Percentiles rank a stretch among this genome's conserved stretches.
phyloP scores from a whole-genome alignment of 208 protist genomes.

The Kentomonas sorsogonicus region DNA sequence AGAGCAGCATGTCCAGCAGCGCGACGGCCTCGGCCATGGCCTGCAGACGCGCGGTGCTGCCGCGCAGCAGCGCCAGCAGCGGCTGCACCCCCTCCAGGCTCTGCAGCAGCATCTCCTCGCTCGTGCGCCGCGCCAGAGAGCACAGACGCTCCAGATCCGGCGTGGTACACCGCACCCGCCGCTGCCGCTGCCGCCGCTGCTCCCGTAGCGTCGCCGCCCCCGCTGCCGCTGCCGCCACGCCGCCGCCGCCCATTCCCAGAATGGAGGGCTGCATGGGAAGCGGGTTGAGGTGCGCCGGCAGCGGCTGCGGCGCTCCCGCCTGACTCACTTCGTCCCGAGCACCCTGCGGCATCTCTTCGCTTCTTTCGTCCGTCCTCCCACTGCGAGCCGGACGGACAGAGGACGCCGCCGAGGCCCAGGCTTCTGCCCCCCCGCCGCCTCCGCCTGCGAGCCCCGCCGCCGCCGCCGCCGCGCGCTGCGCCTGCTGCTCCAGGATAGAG shows the following conservation, averaged over 20 bases:
- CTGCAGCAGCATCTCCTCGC: constrained; percentile 57
- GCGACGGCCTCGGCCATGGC: constrained; percentile 79
- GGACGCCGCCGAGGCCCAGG: too few relatives aligned
- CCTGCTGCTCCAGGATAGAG: background rate
- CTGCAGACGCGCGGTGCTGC: constrained; percentile 69
- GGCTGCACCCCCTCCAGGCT: constrained; percentile 46
- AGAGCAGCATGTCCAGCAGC: constrained; percentile 84
- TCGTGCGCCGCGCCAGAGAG: constrained; percentile 38
- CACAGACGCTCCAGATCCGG: constrained; percentile 66
- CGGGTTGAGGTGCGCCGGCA: too few relatives aligned
- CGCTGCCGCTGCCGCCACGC: too few relatives aligned
- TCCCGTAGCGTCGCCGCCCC: too few relatives aligned
- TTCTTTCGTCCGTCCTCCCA: too few relatives aligned
- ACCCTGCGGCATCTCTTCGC: too few relatives aligned
- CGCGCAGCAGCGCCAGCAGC: constrained; percentile 49
- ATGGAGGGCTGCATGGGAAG: too few relatives aligned
- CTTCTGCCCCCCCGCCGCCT: constrained; percentile 3
- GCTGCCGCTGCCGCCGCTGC: constrained; percentile 9
- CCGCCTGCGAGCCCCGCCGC: background rate
- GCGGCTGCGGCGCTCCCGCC: too few relatives aligned
- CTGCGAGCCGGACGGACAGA: too few relatives aligned
- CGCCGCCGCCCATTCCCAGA: too few relatives aligned
- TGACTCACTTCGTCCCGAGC: too few relatives aligned
- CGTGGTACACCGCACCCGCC: constrained; percentile 66
- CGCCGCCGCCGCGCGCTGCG: background rate